Evolutionary conservation across 169 alveolate species (phyloP).

Genomic region (Eimeria tenella): DNA sequence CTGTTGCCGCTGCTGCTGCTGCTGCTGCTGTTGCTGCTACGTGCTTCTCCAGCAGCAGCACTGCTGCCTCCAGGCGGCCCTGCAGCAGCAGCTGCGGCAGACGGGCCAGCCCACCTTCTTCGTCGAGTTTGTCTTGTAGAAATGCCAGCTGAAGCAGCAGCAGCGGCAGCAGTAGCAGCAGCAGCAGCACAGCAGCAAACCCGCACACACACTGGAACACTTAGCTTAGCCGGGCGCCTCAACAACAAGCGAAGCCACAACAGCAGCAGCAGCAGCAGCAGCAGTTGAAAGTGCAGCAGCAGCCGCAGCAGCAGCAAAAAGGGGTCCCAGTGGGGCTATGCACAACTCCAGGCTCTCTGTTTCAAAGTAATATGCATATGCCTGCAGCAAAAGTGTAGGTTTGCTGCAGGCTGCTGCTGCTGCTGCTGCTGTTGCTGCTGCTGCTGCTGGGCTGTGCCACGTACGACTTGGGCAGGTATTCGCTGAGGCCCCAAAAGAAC

Average conservation of each 20-base stretch:
- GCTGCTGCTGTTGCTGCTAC: slow-evolving; percentile 45
- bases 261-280: background rate
- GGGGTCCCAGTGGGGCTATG: background rate
- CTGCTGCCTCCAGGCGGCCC: slow-evolving; percentile 68
- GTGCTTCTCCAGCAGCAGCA: slow-evolving; percentile 12
- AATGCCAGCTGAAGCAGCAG: slow-evolving; percentile 57
- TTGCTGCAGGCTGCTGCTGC: slow-evolving; percentile 14
- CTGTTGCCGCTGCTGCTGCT: slow-evolving; percentile 21
- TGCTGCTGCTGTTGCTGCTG: slow-evolving; percentile 51
- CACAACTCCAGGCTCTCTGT: too few relatives aligned
- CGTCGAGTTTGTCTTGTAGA: slow-evolving; percentile 19
- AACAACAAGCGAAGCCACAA: background rate
- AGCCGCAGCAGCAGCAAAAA: background rate
- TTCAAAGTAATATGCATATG: too few relatives aligned
- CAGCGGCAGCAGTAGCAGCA: slow-evolving; percentile 47
- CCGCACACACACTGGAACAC: background rate
- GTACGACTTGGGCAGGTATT: slow-evolving; percentile 25
- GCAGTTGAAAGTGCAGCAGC: background rate
- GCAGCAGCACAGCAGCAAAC: background rate
- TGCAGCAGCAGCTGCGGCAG: slow-evolving; percentile 67
- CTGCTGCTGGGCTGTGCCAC: background rate
- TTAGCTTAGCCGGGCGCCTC: background rate
- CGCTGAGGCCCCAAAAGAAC: slow-evolving; percentile 26
- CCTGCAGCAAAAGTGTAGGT: background rate
- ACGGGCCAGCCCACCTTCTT: background rate